These are phyloP conservation scores for Daldinia loculata DNA, from an alignment of 495 filamentous ascomycete genomes.

Conservation along the genomic window DNA sequence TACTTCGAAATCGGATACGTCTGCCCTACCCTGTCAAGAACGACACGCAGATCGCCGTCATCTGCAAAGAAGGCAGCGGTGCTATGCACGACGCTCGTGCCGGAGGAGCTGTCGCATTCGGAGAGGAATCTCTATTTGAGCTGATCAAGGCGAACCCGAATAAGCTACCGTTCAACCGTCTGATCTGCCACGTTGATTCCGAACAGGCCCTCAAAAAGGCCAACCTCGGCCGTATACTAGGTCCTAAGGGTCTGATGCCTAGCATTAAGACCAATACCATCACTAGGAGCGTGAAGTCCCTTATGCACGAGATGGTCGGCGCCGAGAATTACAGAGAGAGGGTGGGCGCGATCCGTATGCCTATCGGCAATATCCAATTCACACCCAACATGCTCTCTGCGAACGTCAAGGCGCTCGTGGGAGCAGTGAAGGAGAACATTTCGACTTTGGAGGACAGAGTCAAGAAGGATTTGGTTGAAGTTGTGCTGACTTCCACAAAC, in stretches of 20 bases:
- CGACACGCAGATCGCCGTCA: conserved; percentile 84
- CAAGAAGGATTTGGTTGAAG: conserved; percentile 86
- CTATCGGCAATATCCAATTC: conserved; percentile 90
- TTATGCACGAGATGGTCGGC: conserved; percentile 81
- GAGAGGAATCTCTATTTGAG: conserved; percentile 86
- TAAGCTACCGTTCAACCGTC: conserved; percentile 84
- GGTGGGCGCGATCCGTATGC: conserved; percentile 82
- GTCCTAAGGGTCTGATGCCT: conserved; percentile 92
- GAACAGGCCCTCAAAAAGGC: conserved; percentile 77
- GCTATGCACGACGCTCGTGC: conserved; percentile 72
- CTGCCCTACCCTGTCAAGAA: conserved; percentile 90
- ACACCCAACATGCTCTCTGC: conserved; percentile 84
- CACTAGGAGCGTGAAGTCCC: conserved; percentile 73
- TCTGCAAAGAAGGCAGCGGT: conserved; percentile 79
- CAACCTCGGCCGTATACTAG: conserved; percentile 78
- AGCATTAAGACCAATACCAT: conserved; percentile 86
- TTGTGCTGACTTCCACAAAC: conserved; percentile 90
- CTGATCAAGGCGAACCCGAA: conserved; percentile 65
- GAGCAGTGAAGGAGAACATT: conserved; percentile 80
- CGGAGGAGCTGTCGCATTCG: conserved; percentile 81
- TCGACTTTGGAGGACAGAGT: conserved; percentile 71
- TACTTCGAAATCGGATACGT: conserved; percentile 84
- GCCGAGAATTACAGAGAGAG: conserved; percentile 87
- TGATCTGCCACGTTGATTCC: conserved; percentile 84
- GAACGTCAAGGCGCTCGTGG: conserved; percentile 83